phyloP scores from a whole-genome alignment of 768 basidiomycete species.

The Tricholoma hemisulphureum region DNA sequence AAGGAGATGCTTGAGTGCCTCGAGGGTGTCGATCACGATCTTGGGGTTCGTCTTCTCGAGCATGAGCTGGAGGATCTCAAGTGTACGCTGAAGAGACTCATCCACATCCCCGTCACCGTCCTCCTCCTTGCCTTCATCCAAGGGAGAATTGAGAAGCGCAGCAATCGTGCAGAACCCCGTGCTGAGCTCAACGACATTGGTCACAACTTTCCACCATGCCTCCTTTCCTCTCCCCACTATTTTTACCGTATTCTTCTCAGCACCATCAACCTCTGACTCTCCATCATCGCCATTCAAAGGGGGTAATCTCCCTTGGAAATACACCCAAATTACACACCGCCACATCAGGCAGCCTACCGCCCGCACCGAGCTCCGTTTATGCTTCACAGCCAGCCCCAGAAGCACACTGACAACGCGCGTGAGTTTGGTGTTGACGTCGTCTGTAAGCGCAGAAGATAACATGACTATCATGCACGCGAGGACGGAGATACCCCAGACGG shows the following conservation, averaged over 20 bases:
- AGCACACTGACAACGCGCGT: slow-evolving; percentile 42
- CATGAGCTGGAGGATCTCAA: slow-evolving; percentile 51
- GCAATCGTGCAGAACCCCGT: not conserved
- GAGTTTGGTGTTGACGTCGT: slow-evolving; percentile 44
- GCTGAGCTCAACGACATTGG: slow-evolving; percentile 48
- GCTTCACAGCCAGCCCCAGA: slow-evolving; percentile 54
- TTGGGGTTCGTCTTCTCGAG: slow-evolving; percentile 38
- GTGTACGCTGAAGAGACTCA: slow-evolving; percentile 43
- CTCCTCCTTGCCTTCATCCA: slow-evolving; percentile 23
- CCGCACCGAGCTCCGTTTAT: slow-evolving; percentile 64
- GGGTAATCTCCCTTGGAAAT: slow-evolving; percentile 50
- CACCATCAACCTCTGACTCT: slow-evolving; percentile 27
- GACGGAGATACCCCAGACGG: slow-evolving; percentile 74
- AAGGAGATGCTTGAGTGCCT: slow-evolving; percentile 43
- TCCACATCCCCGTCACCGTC: slow-evolving; percentile 26
- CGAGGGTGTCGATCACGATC: slow-evolving; percentile 48
- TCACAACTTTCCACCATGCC: slow-evolving; percentile 38
- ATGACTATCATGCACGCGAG: slow-evolving; percentile 64
- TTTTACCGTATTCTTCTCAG: slow-evolving; percentile 27
- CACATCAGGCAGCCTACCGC: slow-evolving; percentile 61
- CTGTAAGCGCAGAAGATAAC: slow-evolving; percentile 53
- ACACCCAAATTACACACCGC: slow-evolving; percentile 66
- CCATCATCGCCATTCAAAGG: slow-evolving; percentile 28
- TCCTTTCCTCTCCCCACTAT: slow-evolving; percentile 20
- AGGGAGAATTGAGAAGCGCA: not conserved